These are phyloP conservation scores for Nakaseomyces nivariensis DNA, from an alignment of 1,139 yeast genomes.

Conservation along the genomic window DNA sequence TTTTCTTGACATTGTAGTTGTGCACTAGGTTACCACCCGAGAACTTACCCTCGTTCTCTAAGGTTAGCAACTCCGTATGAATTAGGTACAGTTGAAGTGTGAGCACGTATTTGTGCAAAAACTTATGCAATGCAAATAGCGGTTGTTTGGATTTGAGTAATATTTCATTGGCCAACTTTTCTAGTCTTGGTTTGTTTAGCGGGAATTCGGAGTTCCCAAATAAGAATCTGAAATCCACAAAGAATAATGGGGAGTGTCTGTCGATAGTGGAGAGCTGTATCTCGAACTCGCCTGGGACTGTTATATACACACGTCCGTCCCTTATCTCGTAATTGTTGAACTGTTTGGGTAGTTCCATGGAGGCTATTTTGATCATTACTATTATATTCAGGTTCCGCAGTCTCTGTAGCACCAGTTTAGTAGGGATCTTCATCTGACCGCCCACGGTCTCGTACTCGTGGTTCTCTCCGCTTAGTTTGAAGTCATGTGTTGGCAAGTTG, in stretches of 20 bases:
- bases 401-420: slow-evolving; percentile 51
- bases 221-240: slow-evolving; percentile 65
- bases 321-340: slow-evolving; percentile 54
- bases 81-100: slow-evolving; percentile 66
- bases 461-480: slow-evolving; percentile 27
- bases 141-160: slow-evolving; percentile 40
- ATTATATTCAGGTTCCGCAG: slow-evolving; percentile 63
- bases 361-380: slow-evolving; percentile 65
- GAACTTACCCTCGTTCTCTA: slow-evolving; percentile 39
- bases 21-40: slow-evolving; percentile 66
- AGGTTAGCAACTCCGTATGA: slow-evolving; percentile 50
- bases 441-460: slow-evolving; percentile 11
- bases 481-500: slow-evolving; percentile 55
- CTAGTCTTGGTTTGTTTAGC: slow-evolving; percentile 34
- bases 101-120: slow-evolving; percentile 61
- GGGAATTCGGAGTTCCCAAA: slow-evolving; percentile 28
- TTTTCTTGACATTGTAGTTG: slow-evolving; percentile 53
- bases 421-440: slow-evolving; percentile 44
- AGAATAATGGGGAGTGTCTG: slow-evolving; percentile 60
- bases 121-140: slow-evolving; percentile 51
- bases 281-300: slow-evolving; percentile 55
- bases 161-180: slow-evolving; percentile 43
- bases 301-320: slow-evolving; percentile 69
- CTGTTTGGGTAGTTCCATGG: slow-evolving; percentile 52
- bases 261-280: slow-evolving; percentile 64